Evolutionary conservation across 805 yeast genomes (phyloP).

Genomic region (Maudiozyma bulderi): DNA sequence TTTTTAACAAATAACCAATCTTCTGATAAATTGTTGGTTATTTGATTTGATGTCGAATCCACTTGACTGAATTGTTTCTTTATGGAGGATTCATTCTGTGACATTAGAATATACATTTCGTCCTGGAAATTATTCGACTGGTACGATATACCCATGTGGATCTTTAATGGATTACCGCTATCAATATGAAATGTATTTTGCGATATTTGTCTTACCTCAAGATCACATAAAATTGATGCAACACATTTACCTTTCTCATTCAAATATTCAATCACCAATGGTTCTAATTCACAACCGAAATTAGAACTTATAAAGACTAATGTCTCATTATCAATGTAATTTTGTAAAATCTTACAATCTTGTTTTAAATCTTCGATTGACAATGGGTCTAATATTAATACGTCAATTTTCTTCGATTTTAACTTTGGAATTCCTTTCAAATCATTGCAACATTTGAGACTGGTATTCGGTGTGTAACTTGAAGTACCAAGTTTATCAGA

Average conservation of each 20-base stretch:
- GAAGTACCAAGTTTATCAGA: slow-evolving; percentile 26
- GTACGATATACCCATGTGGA: slow-evolving; percentile 22
- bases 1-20: slow-evolving; percentile 15
- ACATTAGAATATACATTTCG: slow-evolving; percentile 1
- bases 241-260: slow-evolving; percentile 16
- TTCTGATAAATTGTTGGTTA: slow-evolving; percentile 8
- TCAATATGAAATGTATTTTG: slow-evolving; percentile 26
- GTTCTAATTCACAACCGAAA: slow-evolving; percentile 26
- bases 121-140: slow-evolving; percentile 5
- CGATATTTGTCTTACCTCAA: slow-evolving; percentile 26
- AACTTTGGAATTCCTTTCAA: slow-evolving; percentile 7
- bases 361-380: slow-evolving; percentile 19
- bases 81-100: slow-evolving; percentile 5
- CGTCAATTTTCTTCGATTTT: slow-evolving; percentile 10
- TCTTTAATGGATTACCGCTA: slow-evolving; percentile 17
- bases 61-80: slow-evolving; percentile 3
- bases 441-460: slow-evolving; percentile 18
- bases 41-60: slow-evolving; percentile 5
- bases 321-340: slow-evolving; percentile 14
- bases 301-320: slow-evolving; percentile 21
- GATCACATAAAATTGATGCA: slow-evolving; percentile 21
- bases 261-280: slow-evolving; percentile 10
- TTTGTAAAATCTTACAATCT: slow-evolving; percentile 12
- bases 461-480: slow-evolving; percentile 27
- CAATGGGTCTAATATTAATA: slow-evolving; percentile 20